Conservation (phyloP, 345 rosid species). For the Pistacia vera region DNA sequence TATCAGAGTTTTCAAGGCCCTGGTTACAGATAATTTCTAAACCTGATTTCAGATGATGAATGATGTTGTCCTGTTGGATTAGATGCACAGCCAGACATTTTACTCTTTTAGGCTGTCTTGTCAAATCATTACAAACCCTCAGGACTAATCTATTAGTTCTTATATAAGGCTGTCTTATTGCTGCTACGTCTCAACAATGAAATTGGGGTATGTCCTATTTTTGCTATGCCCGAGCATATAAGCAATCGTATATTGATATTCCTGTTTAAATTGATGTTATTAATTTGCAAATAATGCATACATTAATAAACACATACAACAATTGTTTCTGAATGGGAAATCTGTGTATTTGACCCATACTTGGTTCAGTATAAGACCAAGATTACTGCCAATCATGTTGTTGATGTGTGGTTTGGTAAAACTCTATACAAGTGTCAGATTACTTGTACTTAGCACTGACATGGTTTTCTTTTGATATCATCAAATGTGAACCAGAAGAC, state of each 20-base stretch:
- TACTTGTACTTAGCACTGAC: neutral
- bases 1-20: constrained; percentile 17
- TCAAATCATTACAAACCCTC: neutral
- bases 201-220: constrained; percentile 4
- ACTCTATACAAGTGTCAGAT: neutral
- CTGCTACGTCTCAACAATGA: constrained; percentile 4
- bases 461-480: too few species aligned
- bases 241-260: neutral
- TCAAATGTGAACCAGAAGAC: neutral
- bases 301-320: neutral
- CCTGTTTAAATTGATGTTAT: neutral
- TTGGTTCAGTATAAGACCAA: neutral
- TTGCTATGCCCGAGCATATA: neutral
- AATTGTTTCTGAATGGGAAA: neutral
- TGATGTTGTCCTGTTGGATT: neutral
- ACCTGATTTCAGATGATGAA: neutral
- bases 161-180: neutral
- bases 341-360: neutral
- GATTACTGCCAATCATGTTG: neutral
- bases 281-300: neutral
- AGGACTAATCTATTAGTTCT: neutral
- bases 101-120: neutral
- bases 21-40: neutral
- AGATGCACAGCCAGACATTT: neutral
- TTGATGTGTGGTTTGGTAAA: neutral